These are phyloP conservation scores for Aureobasidium pullulans DNA, from an alignment of 2,329 filamentous ascomycete genomes.

Conservation along the genomic window DNA sequence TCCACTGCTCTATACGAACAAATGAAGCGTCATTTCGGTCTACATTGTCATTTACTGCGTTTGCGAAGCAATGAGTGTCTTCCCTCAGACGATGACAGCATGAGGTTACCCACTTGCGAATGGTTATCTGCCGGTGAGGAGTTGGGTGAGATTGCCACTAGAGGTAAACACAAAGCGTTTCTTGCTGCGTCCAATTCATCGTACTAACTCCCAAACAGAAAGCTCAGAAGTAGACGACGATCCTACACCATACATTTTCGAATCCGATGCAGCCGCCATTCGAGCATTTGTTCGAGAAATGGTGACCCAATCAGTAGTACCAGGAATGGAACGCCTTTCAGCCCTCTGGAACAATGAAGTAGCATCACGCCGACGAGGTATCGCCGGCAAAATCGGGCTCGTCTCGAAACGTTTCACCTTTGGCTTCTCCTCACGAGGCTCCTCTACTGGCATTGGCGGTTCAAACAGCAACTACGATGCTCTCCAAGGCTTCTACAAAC, in stretches of 20 bases:
- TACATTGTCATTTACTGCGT: conserved; percentile 88
- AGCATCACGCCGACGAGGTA: conserved; percentile 77
- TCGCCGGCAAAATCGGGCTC: conserved; percentile 90
- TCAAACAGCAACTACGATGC: conserved; percentile 67
- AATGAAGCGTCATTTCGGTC: conserved; percentile 97
- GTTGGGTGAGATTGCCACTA: conserved; percentile 61
- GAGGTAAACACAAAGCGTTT: conserved; percentile 36
- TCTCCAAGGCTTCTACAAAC: conserved; percentile 70
- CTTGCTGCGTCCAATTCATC: neutral
- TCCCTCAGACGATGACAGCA: conserved; percentile 84
- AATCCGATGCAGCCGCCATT: conserved; percentile 84
- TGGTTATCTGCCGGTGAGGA: conserved; percentile 89
- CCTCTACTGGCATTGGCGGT: conserved; percentile 47
- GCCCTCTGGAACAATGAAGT: conserved; percentile 97
- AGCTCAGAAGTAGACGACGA: conserved; percentile 63
- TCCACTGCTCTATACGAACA: conserved; percentile 90
- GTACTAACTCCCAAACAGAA: conserved; percentile 20
- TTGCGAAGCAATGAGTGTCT: conserved; percentile 78
- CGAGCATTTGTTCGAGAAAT: conserved; percentile 88
- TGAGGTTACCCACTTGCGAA: conserved; percentile 70
- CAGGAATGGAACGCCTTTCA: conserved; percentile 89
- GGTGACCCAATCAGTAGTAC: conserved; percentile 88
- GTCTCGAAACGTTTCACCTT: conserved; percentile 78
- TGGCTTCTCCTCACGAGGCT: conserved; percentile 64
- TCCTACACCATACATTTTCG: conserved; percentile 72